Percentiles rank a stretch among this genome's conserved stretches.
phyloP scores from a whole-genome alignment of 2,329 filamentous ascomycete species.

The Graphilbum ipis-grandicollis region DNA sequence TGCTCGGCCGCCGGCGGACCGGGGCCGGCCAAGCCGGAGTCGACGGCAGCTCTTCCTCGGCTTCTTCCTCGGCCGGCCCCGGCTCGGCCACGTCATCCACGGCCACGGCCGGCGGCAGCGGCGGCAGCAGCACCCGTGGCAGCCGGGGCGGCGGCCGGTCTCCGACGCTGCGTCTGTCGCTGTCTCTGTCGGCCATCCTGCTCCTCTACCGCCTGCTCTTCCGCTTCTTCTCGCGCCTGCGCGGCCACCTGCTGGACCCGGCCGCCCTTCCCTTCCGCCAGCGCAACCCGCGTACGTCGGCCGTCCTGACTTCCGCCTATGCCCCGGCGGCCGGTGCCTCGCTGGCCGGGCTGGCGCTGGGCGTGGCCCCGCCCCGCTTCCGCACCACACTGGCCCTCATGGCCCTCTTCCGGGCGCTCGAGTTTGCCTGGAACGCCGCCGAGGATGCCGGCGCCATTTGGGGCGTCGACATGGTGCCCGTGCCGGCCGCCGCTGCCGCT shows the following conservation, averaged over 20 bases:
- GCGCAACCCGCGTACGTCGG: conserved; percentile 63
- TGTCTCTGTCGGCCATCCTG: conserved; percentile 71
- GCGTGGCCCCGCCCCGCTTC: conserved; percentile 48
- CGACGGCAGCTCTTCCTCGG: neutral
- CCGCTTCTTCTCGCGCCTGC: conserved; percentile 71
- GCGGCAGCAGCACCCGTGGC: too few relatives aligned
- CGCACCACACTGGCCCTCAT: conserved; percentile 73
- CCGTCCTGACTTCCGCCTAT: conserved; percentile 62
- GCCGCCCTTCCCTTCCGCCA: conserved; percentile 64
- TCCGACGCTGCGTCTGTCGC: conserved; percentile 17
- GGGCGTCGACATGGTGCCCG: conserved; percentile 32
- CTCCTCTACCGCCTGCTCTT: conserved; percentile 73
- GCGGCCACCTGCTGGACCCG: conserved; percentile 62
- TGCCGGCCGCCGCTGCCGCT: conserved; percentile 16
- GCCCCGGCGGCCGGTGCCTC: conserved; percentile 84
- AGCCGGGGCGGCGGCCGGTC: too few relatives aligned
- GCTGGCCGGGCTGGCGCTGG: conserved; percentile 67
- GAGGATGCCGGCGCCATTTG: conserved; percentile 57
- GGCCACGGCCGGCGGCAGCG: too few relatives aligned
- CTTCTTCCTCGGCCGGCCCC: neutral
- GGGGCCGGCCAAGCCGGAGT: neutral
- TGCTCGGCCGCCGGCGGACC: conserved; percentile 18
- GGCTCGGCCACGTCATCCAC: neutral
- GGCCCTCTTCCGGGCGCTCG: conserved; percentile 60
- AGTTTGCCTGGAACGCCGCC: conserved; percentile 72